phyloP scores from a whole-genome alignment of 1,139 yeast genomes.

The Protomyces arabidopsidicola region DNA sequence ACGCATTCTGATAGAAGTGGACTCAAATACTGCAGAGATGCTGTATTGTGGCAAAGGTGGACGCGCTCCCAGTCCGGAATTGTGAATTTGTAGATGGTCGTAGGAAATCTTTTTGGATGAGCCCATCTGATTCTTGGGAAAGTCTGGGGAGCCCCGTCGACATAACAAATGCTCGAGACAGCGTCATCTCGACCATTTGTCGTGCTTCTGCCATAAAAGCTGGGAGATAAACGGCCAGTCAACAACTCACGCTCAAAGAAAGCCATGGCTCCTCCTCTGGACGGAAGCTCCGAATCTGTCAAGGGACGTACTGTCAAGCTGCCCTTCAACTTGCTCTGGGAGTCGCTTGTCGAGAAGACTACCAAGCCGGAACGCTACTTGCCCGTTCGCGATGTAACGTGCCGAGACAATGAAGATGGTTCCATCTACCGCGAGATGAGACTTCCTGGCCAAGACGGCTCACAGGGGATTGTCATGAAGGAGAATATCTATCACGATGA shows the following conservation, averaged over 20 bases:
- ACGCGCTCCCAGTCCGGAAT: background rate
- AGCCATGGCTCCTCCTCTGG: background rate
- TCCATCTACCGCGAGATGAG: conserved; percentile 20
- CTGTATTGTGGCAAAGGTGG: background rate
- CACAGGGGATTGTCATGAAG: conserved; percentile 9
- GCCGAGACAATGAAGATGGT: conserved; percentile 1
- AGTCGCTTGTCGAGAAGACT: conserved; percentile 23
- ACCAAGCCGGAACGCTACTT: conserved; percentile 14
- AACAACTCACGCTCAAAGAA: background rate
- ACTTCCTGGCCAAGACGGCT: background rate
- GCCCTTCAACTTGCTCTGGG: conserved; percentile 1
- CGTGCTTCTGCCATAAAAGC: too few species aligned
- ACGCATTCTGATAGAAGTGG: background rate
- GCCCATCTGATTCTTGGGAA: background rate
- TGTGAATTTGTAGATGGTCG: background rate
- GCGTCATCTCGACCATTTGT: too few species aligned
- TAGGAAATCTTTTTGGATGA: background rate
- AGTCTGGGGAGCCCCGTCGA: background rate
- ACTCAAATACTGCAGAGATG: background rate
- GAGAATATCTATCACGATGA: conserved; percentile 6
- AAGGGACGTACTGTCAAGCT: background rate
- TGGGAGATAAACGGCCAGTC: too few species aligned
- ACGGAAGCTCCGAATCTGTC: background rate
- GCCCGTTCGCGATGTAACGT: conserved; percentile 5
- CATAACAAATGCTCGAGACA: too few species aligned